phyloP scores from a whole-genome alignment of 1,284 basidiomycete species.

The Ceratobasidium sp. region DNA sequence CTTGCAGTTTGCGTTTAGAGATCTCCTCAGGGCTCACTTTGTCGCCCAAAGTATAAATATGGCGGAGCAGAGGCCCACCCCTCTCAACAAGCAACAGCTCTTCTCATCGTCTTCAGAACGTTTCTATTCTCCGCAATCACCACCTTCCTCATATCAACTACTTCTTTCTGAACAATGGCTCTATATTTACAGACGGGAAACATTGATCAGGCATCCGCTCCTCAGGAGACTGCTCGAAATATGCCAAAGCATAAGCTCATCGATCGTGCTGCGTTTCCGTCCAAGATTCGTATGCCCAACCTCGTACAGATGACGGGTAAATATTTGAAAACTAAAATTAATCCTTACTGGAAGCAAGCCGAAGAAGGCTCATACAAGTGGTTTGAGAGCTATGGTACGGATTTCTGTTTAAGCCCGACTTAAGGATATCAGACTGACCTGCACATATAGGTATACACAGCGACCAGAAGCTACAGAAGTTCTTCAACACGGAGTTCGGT shows the following conservation, averaged over 20 bases:
- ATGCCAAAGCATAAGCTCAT: conserved; percentile 20
- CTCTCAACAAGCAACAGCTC: no score
- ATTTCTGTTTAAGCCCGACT: neutral
- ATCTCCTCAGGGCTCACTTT: no score
- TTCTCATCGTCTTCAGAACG: no score
- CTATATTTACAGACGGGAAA: neutral
- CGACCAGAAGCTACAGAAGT: conserved; percentile 33
- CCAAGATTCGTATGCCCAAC: conserved; percentile 35
- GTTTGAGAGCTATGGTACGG: conserved; percentile 39
- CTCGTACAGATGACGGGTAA: conserved; percentile 38
- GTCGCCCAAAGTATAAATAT: no score
- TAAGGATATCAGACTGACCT: neutral
- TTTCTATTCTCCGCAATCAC: no score
- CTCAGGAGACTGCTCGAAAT: neutral
- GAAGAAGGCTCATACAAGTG: conserved; percentile 39
- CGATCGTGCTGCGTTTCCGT: conserved; percentile 1
- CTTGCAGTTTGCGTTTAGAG: no score
- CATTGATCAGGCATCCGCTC: neutral
- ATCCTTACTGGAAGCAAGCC: conserved; percentile 38
- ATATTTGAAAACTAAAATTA: conserved; percentile 38
- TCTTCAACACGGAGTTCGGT: conserved; percentile 49
- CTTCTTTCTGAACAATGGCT: neutral
- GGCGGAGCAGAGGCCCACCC: no score
- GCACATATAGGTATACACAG: conserved; percentile 2
- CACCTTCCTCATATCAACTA: neutral